Evolutionary conservation across 2,329 filamentous ascomycete genomes (phyloP).

Genomic region (Penicillium sp.): DNA sequence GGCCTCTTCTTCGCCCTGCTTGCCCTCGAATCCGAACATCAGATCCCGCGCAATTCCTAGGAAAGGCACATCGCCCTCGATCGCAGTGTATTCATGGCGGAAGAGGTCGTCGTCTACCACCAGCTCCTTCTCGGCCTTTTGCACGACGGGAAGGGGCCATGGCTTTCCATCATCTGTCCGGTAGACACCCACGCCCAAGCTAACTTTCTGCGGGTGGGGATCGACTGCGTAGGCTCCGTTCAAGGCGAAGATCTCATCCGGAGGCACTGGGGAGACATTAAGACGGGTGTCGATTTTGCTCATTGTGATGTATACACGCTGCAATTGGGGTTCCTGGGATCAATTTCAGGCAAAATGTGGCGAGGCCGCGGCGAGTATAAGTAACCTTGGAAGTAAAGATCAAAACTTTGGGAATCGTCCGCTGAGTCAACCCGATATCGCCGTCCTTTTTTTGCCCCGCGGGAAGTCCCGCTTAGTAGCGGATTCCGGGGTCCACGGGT

Average conservation of each 20-base stretch:
- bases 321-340: background rate
- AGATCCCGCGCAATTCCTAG: constrained; percentile 84
- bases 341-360: background rate
- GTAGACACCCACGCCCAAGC: constrained; percentile 87
- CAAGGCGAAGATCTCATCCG: constrained; percentile 87
- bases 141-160: constrained; percentile 92
- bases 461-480: constrained; percentile 24
- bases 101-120: constrained; percentile 79
- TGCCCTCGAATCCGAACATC: constrained; percentile 64
- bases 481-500: constrained; percentile 7
- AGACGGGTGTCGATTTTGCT: constrained; percentile 37
- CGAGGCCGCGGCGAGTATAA: constrained; percentile 1
- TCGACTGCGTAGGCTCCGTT: constrained; percentile 81
- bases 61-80: constrained; percentile 80
- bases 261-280: constrained; percentile 72
- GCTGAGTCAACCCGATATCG: constrained; percentile 34
- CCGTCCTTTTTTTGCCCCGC: constrained; percentile 22
- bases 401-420: constrained; percentile 3
- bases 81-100: constrained; percentile 97
- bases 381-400: constrained; percentile 1
- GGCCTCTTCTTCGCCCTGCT: constrained; percentile 35
- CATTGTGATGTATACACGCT: constrained; percentile 20
- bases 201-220: constrained; percentile 70
- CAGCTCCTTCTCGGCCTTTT: constrained; percentile 71
- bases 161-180: constrained; percentile 89